Evolutionary conservation across 495 filamentous ascomycete species (phyloP).

Genomic region (Penicillium paxilli): DNA sequence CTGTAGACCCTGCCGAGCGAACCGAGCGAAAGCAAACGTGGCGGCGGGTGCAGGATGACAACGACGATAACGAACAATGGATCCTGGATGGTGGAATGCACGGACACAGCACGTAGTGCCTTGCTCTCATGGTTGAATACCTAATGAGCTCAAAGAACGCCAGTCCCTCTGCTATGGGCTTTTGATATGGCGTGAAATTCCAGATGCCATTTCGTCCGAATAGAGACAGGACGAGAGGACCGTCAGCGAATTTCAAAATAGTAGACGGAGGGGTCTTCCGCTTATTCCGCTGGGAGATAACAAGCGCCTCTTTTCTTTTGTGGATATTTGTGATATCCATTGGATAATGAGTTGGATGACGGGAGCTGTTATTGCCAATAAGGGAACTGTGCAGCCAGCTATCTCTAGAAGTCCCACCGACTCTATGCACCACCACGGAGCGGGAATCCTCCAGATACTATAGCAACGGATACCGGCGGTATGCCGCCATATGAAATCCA

Average conservation of each 20-base stretch:
- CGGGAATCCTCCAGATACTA: background rate
- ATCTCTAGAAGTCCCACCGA: background rate
- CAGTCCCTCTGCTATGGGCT: no score
- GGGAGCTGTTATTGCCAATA: background rate
- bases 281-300: background rate
- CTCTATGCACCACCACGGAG: background rate
- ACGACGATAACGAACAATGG: conserved; percentile 87
- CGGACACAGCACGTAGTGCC: conserved; percentile 40
- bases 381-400: background rate
- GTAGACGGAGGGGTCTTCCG: background rate
- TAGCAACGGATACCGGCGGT: conserved; percentile 13
- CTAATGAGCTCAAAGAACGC: background rate
- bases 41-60: conserved; percentile 89
- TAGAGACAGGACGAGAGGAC: background rate
- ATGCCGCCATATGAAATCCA: background rate
- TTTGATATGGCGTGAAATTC: no score
- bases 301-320: background rate
- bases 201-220: background rate
- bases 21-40: conserved; percentile 59
- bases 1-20: conserved; percentile 34
- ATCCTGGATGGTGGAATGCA: conserved; percentile 83
- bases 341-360: no score
- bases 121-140: background rate
- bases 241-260: background rate
- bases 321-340: no score